Evolutionary conservation across 176 grass and related monocot species (phyloP), one percentile per base, ranked within the genome.

Genomic region (Urochloa ruziziensis): DNA sequence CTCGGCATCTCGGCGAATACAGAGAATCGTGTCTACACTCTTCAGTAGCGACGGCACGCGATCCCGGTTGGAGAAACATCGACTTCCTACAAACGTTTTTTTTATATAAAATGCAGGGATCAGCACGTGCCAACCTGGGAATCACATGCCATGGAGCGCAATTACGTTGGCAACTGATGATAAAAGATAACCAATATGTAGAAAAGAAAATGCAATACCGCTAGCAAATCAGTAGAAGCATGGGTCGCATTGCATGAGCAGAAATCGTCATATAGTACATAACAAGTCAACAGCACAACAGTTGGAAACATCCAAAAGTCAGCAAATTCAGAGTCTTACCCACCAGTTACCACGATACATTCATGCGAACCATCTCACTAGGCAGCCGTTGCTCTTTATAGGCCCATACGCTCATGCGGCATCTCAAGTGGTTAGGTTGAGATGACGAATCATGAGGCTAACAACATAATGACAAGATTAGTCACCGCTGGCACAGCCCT

Each of bases 401-500:
- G 1, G 52, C 33, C 61, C 51, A 34, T 12, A n/a, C n/a, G 36
- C 27, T 81, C 77, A 75, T 17, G 69, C 7, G 24, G 36, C 59
- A 66, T 57, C 25, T 17, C 48, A 24, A 14, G 10, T 5, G 68
- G 17, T 28, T 82, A 10, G 60, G 44, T 68, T 60, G 62, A 10
- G 81, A 83, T 51, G 40, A 74, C 47, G 43, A 49, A 19, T 43
- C 51, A 34, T 27, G 28, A 35, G 54, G 43, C 16, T 57, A 81
- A 23, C 76, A 73, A 18, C 64, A 80, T 43, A 30, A 68, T 64
- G 59, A 80, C 52, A 39, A 79, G 58, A 86, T 89, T 79, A 97
- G 67, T 91, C 90, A 43, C 90, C 93, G 73, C 93, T 96, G 64
- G 90, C 90, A 86, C 90, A 96, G 0, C 90, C 90, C 23, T 35